Percentiles rank a stretch among this genome's conserved stretches.
phyloP scores from a whole-genome alignment of 768 basidiomycete species.

The Termitomyces sp. region DNA sequence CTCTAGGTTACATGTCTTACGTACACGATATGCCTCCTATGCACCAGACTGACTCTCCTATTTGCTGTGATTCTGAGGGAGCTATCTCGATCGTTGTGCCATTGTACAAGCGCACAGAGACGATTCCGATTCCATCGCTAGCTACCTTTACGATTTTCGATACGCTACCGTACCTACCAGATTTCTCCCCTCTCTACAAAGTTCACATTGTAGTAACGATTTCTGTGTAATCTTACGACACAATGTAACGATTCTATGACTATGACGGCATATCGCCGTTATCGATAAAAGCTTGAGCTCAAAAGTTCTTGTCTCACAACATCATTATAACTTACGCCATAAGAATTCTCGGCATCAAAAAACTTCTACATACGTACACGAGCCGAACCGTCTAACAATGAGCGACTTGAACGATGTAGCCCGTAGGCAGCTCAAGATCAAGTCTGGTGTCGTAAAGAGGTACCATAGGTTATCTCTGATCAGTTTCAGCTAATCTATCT shows the following conservation, averaged over 20 bases:
- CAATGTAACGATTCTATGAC: constrained; percentile 28
- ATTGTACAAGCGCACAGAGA: constrained; percentile 11
- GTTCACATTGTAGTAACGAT: constrained; percentile 37
- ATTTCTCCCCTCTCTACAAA: constrained; percentile 27
- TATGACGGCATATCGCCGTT: constrained; percentile 9
- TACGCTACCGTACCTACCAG: constrained; percentile 6
- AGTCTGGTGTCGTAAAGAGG: constrained; percentile 62
- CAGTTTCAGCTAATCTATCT: constrained; percentile 3
- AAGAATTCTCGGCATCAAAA: background rate
- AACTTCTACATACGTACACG: background rate
- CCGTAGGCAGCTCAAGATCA: constrained; percentile 73
- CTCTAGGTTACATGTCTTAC: constrained; percentile 14
- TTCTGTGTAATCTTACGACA: constrained; percentile 37
- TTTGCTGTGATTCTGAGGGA: constrained; percentile 15
- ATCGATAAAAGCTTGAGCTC: constrained; percentile 8
- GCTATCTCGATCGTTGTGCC: constrained; percentile 9
- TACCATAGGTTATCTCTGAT: constrained; percentile 22
- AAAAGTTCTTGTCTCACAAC: constrained; percentile 1
- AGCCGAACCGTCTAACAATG: constrained; percentile 28
- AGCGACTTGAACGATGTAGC: constrained; percentile 39
- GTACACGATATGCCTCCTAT: constrained; percentile 21
- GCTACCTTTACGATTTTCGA: constrained; percentile 7
- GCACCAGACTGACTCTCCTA: constrained; percentile 14
- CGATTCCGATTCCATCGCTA: constrained; percentile 3
- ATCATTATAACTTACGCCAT: too few relatives aligned